Conservation (phyloP, 148 eudicot species). For the Simmondsia chinensis region DNA sequence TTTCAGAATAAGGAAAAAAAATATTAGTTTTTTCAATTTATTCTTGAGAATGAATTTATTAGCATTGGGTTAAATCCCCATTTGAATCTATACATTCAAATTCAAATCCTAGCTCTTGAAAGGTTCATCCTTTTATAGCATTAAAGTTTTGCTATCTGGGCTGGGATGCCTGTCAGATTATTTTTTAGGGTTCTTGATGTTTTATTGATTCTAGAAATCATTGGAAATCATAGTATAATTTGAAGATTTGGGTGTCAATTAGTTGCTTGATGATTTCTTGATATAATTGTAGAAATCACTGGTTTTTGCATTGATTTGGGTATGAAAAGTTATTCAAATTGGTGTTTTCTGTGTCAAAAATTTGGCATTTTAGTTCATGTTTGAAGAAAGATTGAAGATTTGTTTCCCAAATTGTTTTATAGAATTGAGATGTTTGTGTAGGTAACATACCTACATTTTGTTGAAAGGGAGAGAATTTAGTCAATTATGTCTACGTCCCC, state of each 20-base stretch:
- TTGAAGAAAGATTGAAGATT: conserved; percentile 6
- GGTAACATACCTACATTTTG: conserved; percentile 17
- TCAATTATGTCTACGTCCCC: conserved; percentile 56
- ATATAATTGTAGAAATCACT: too few species aligned
- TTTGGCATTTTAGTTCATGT: conserved; percentile 6
- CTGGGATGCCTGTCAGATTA: too few species aligned
- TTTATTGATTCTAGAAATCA: conserved; percentile 14
- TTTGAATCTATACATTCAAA: background rate
- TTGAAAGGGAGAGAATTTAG: conserved; percentile 8
- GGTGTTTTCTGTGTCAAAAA: conserved; percentile 3
- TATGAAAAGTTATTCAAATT: too few species aligned
- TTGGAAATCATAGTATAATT: too few species aligned
- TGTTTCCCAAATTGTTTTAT: conserved; percentile 4
- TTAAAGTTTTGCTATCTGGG: too few species aligned
- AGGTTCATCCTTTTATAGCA: background rate
- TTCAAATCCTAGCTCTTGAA: background rate
- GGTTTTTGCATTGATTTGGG: conserved; percentile 13
- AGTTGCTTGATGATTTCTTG: too few species aligned
- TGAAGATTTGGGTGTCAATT: background rate
- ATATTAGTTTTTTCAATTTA: conserved; percentile 1
- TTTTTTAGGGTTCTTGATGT: conserved; percentile 8
- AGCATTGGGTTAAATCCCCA: background rate
- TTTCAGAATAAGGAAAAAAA: background rate
- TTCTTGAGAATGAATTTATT: conserved; percentile 4
- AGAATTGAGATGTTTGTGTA: conserved; percentile 15